These are phyloP conservation scores for Pulicaria dysenterica DNA, from an alignment of 129 eudicot species.

Conservation along the genomic window DNA sequence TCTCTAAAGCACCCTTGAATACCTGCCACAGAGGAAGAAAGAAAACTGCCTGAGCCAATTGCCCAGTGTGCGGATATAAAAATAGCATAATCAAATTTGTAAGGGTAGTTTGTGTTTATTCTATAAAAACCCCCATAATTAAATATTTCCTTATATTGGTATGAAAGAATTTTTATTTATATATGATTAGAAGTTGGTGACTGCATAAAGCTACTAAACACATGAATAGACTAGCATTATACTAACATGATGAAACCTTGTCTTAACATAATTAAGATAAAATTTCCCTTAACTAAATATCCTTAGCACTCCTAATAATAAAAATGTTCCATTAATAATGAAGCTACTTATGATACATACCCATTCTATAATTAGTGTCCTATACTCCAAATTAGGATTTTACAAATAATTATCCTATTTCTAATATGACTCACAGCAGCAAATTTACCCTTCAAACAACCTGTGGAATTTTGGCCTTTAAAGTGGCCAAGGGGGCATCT, in stretches of 20 bases:
- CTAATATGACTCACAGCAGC: not conserved
- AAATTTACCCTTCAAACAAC: not conserved
- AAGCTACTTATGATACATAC: no score
- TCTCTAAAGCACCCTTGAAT: no score
- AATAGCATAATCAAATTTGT: no score
- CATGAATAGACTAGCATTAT: slow-evolving; percentile 2
- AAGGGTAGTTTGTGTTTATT: not conserved
- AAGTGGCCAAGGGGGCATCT: no score
- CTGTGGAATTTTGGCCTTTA: not conserved
- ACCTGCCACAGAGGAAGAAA: no score
- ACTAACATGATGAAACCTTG: slow-evolving; percentile 12
- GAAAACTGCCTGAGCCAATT: no score
- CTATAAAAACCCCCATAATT: not conserved
- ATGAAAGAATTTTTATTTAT: not conserved
- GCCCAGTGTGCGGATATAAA: no score
- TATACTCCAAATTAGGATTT: slow-evolving; percentile 12
- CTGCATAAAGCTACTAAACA: not conserved
- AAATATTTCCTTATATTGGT: not conserved
- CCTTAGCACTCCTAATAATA: not conserved
- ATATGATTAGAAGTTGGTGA: not conserved
- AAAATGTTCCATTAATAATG: not conserved
- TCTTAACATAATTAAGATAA: slow-evolving; percentile 3
- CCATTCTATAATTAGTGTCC: not conserved
- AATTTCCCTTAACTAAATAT: not conserved
- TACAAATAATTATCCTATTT: not conserved